Percentiles rank a stretch among this genome's conserved stretches.
phyloP scores from a whole-genome alignment of 148 eudicot species.

The Vaccinium macrocarpon region DNA sequence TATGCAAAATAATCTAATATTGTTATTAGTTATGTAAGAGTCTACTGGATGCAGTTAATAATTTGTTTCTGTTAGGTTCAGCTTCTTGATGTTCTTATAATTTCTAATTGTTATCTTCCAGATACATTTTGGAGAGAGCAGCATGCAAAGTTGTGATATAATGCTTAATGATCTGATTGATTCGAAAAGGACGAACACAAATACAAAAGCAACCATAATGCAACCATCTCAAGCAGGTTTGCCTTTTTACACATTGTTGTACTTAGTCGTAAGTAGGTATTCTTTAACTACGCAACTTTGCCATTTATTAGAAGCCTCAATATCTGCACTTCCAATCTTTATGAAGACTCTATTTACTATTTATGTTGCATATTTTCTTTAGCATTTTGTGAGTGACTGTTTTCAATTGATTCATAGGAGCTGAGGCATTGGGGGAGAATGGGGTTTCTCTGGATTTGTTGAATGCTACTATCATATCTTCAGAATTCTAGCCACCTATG shows the following conservation, averaged over 20 bases:
- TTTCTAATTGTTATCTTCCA: slow-evolving; percentile 28
- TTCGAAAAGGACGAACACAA: slow-evolving; percentile 84
- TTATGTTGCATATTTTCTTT: not conserved
- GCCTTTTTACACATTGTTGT: not conserved
- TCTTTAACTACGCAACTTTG: not conserved
- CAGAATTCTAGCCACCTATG: slow-evolving; percentile 98
- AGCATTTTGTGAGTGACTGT: slow-evolving; percentile 1
- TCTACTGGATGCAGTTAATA: slow-evolving; percentile 14
- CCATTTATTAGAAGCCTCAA: not conserved
- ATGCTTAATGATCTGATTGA: slow-evolving; percentile 98
- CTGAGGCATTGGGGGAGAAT: slow-evolving; percentile 34
- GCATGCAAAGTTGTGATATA: slow-evolving; percentile 98
- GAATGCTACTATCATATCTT: slow-evolving; percentile 83
- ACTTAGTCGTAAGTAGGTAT: not conserved
- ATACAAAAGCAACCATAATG: slow-evolving; percentile 79
- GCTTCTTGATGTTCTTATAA: slow-evolving; percentile 9
- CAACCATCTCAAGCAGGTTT: slow-evolving; percentile 63
- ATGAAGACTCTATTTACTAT: not conserved
- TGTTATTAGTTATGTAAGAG: slow-evolving; percentile 3
- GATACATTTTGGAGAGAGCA: slow-evolving; percentile 99
- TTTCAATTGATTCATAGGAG: slow-evolving; percentile 34
- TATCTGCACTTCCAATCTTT: slow-evolving; percentile 5
- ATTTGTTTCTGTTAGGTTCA: not conserved
- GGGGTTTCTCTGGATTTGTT: slow-evolving; percentile 57
- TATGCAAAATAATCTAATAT: not conserved